Conservation (phyloP, 805 yeast species). For the Schwanniomyces pseudopolymorphus region DNA sequence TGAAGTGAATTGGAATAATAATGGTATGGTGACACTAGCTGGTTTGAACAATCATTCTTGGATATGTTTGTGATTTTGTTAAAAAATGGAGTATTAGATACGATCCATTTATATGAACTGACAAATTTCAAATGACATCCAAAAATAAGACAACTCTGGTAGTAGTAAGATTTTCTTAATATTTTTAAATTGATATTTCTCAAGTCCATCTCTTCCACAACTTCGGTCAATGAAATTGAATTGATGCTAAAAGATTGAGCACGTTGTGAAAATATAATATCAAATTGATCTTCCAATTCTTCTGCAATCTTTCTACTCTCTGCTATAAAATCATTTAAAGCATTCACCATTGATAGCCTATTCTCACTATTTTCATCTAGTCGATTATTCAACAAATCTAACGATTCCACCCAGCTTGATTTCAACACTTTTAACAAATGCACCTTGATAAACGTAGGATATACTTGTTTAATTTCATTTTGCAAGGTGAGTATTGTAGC, state of each 20-base stretch:
- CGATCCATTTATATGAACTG: constrained; percentile 27
- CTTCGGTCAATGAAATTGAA: constrained; percentile 13
- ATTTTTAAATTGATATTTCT: constrained; percentile 8
- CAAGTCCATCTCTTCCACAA: constrained; percentile 13
- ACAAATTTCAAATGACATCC: constrained; percentile 26
- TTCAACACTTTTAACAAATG: constrained; percentile 27
- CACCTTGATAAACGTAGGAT: constrained; percentile 29
- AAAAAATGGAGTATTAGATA: constrained; percentile 11
- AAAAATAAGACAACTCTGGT: constrained; percentile 29
- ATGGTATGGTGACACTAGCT: constrained; percentile 14
- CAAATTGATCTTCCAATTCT: constrained; percentile 13
- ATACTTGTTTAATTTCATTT: constrained; percentile 27
- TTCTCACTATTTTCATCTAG: constrained; percentile 16
- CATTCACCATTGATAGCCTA: constrained; percentile 18
- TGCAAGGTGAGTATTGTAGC: constrained; percentile 29
- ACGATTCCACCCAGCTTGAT: constrained; percentile 14
- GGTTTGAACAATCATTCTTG: constrained; percentile 22
- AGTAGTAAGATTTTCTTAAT: constrained; percentile 18
- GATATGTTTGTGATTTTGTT: constrained; percentile 19
- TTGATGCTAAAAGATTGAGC: constrained; percentile 11
- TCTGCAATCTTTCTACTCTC: constrained; percentile 12
- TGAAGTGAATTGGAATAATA: constrained; percentile 27
- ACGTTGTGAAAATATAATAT: constrained; percentile 22
- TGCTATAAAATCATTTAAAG: constrained; percentile 25
- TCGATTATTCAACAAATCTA: constrained; percentile 19